Evolutionary conservation across 495 filamentous ascomycete genomes (phyloP).

Genomic region (Penicillium soppii): DNA sequence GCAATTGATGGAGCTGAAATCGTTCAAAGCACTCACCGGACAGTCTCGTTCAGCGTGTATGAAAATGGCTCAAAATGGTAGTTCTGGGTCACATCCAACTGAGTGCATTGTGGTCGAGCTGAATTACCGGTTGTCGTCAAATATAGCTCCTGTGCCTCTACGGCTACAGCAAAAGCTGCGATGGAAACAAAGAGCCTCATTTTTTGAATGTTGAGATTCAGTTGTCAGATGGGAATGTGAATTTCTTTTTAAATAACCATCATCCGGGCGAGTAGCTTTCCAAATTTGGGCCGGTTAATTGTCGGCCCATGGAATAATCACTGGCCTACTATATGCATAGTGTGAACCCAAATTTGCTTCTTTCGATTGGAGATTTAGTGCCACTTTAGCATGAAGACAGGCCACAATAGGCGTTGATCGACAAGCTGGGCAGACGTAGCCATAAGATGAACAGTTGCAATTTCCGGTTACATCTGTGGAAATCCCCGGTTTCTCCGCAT

Average conservation of each 20-base stretch:
- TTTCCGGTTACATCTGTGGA: neutral
- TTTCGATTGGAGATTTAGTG: neutral
- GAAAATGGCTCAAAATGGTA: constrained; percentile 27
- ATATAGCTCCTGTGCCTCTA: constrained; percentile 24
- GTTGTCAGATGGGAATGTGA: neutral
- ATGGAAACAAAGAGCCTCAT: constrained; percentile 2
- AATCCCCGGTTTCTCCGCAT: neutral
- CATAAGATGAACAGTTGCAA: neutral
- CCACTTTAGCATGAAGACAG: neutral
- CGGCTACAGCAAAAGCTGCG: constrained; percentile 5
- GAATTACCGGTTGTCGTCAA: constrained; percentile 20
- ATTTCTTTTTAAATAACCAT: neutral
- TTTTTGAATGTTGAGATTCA: neutral
- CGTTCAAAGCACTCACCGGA: constrained; percentile 13
- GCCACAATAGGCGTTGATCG: neutral
- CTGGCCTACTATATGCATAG: neutral
- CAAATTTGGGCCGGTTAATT: neutral
- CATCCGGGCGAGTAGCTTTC: too few species aligned
- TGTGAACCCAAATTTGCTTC: neutral
- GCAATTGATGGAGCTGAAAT: neutral
- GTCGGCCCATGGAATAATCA: neutral
- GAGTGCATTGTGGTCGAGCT: constrained; percentile 24
- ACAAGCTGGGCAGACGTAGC: neutral
- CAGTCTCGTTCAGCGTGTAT: constrained; percentile 23
- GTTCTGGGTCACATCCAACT: constrained; percentile 9